Evolutionary conservation across 1,139 yeast genomes (phyloP).

Genomic region (Nakaseomyces kungkrabaensis): DNA sequence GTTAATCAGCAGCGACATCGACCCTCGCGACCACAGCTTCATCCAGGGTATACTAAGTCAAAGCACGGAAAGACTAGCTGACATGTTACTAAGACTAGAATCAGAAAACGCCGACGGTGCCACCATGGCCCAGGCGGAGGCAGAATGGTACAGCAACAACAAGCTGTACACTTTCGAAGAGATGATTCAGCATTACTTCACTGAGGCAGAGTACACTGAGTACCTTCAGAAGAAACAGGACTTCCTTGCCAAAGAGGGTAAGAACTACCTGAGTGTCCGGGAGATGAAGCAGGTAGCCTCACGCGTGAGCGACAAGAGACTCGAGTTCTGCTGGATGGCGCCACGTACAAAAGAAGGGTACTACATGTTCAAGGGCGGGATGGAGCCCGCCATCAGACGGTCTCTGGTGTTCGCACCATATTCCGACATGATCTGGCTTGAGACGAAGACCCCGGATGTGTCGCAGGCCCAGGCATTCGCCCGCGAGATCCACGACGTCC

Average conservation of each 20-base stretch:
- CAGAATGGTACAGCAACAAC: slow-evolving; percentile 38
- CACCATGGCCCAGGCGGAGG: slow-evolving; percentile 33
- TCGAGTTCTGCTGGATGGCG: slow-evolving; percentile 48
- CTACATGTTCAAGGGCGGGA: slow-evolving; percentile 39
- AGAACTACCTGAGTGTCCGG: slow-evolving; percentile 16
- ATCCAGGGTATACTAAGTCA: slow-evolving; percentile 39
- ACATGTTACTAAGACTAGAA: slow-evolving; percentile 39
- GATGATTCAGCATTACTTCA: slow-evolving; percentile 32
- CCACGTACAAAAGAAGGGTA: slow-evolving; percentile 51
- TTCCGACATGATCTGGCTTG: slow-evolving; percentile 49
- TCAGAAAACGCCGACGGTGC: slow-evolving; percentile 25
- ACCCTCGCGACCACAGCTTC: slow-evolving; percentile 46
- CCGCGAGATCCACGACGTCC: slow-evolving; percentile 34
- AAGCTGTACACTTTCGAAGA: slow-evolving; percentile 41
- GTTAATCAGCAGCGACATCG: slow-evolving; percentile 44
- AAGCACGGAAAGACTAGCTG: slow-evolving; percentile 37
- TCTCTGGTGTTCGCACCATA: slow-evolving; percentile 46
- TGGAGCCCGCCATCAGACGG: slow-evolving; percentile 46
- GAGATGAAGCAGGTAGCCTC: slow-evolving; percentile 28
- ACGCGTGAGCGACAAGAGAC: slow-evolving; percentile 25
- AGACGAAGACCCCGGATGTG: slow-evolving; percentile 47
- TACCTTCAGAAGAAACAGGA: slow-evolving; percentile 9
- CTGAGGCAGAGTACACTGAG: slow-evolving; percentile 9
- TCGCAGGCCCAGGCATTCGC: slow-evolving; percentile 44
- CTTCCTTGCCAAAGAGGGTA: slow-evolving; percentile 4